Conservation (phyloP, 768 basidiomycete species). For the Phaeotremella skinneri region DNA sequence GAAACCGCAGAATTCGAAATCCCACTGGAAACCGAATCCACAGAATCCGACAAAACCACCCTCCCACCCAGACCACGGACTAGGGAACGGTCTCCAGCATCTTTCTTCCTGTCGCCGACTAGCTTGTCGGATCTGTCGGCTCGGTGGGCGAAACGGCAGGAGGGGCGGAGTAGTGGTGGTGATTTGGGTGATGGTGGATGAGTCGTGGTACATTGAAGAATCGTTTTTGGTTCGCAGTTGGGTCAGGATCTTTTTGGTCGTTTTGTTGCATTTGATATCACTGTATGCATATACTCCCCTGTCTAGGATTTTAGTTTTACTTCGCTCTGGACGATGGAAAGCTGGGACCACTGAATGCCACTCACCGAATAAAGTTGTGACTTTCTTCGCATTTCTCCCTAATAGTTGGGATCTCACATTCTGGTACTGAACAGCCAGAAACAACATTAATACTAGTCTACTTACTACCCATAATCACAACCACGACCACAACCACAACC, state of each 20-base stretch:
- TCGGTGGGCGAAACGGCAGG: constrained; percentile 17
- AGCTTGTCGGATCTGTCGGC: constrained; percentile 13
- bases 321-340: no score
- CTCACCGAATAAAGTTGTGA: no score
- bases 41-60: constrained; percentile 9
- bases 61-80: not conserved
- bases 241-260: not conserved
- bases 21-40: not conserved
- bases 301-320: no score
- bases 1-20: constrained; percentile 38
- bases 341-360: no score
- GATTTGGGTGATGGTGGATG: not conserved
- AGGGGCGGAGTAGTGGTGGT: constrained; percentile 1
- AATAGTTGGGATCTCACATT: no score
- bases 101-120: constrained; percentile 21
- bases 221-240: not conserved
- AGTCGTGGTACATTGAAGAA: not conserved
- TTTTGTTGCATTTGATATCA: not conserved
- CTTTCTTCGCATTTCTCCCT: no score
- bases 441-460: no score
- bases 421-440: no score
- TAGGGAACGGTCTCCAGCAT: constrained; percentile 17
- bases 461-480: no score
- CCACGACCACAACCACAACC: no score
- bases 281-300: constrained; percentile 1